phyloP scores from a whole-genome alignment of 129 eudicot genomes.

The Smallanthus sonchifolius region DNA sequence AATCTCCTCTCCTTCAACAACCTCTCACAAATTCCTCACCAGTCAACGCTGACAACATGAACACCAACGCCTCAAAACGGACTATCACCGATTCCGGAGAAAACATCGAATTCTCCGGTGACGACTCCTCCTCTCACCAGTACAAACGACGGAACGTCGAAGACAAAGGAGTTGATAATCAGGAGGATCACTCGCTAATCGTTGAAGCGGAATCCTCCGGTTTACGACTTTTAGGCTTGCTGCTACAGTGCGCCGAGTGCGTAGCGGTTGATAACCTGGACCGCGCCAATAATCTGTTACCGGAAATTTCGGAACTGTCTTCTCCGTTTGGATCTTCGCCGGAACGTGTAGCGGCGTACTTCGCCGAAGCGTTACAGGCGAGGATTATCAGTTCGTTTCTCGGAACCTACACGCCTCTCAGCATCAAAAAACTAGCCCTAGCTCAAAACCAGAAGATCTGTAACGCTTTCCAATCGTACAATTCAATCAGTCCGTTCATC shows the following conservation, averaged over 20 bases:
- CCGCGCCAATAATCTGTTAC: conserved; percentile 56
- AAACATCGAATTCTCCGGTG: conserved; percentile 3
- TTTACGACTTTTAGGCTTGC: conserved; percentile 52
- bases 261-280: conserved; percentile 68
- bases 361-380: conserved; percentile 72
- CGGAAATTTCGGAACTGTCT: conserved; percentile 60
- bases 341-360: conserved; percentile 82
- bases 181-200: not conserved
- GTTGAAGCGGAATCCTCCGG: conserved; percentile 54
- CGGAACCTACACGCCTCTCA: conserved; percentile 54
- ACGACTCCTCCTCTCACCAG: not conserved
- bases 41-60: conserved; percentile 2
- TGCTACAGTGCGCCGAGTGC: conserved; percentile 87
- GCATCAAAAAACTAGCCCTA: conserved; percentile 23
- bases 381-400: conserved; percentile 57
- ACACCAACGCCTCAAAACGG: conserved; percentile 28
- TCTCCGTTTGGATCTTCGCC: conserved; percentile 96
- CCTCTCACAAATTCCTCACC: conserved; percentile 29
- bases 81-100: conserved; percentile 15
- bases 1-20: conserved; percentile 35
- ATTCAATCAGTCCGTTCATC: conserved; percentile 63
- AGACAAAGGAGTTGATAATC: conserved; percentile 4
- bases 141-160: conserved; percentile 31
- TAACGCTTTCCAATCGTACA: conserved; percentile 64
- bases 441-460: conserved; percentile 46